A percentile compares a stretch with the other conserved stretches of the same genome.
phyloP scores from a whole-genome alignment of 1,284 basidiomycete genomes.

The Ustilago nuda region DNA sequence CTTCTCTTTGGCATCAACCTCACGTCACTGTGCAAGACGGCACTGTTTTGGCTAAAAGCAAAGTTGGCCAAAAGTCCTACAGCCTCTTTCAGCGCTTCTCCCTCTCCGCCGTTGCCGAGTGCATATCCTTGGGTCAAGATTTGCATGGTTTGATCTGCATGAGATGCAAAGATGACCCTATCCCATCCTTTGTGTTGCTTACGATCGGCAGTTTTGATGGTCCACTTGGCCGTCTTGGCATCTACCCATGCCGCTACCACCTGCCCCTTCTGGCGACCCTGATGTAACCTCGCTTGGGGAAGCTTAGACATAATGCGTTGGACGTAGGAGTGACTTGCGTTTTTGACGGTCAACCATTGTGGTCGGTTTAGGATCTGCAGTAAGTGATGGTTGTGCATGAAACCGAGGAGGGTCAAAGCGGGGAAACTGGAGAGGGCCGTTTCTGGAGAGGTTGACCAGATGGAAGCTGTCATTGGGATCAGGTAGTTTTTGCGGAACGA shows the following conservation, averaged over 20 bases:
- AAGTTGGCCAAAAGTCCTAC: constrained; percentile 69
- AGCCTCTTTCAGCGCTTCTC: constrained; percentile 72
- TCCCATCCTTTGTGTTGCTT: constrained; percentile 70
- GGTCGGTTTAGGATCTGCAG: constrained; percentile 81
- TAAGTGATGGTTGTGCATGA: constrained; percentile 83
- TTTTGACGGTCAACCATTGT: constrained; percentile 80
- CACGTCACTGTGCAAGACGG: constrained; percentile 76
- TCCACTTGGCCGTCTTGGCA: constrained; percentile 65
- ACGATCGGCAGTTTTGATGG: constrained; percentile 66
- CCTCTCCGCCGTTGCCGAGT: neutral
- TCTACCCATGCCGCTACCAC: constrained; percentile 29
- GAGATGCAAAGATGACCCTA: constrained; percentile 81
- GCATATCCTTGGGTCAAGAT: constrained; percentile 72
- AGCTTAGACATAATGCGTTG: constrained; percentile 42
- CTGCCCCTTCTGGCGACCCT: constrained; percentile 23
- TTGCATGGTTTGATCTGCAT: constrained; percentile 77
- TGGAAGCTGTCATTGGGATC: constrained; percentile 72
- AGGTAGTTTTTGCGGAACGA: constrained; percentile 82
- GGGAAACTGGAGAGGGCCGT: constrained; percentile 80
- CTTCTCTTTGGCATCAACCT: constrained; percentile 54
- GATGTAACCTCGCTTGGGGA: constrained; percentile 26
- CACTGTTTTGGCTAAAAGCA: constrained; percentile 78
- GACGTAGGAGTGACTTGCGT: constrained; percentile 72
- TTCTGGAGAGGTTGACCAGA: constrained; percentile 83
- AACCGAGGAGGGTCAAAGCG: constrained; percentile 78